phyloP scores from a whole-genome alignment of 805 yeast genomes.

The Scheffersomyces stipitis region DNA sequence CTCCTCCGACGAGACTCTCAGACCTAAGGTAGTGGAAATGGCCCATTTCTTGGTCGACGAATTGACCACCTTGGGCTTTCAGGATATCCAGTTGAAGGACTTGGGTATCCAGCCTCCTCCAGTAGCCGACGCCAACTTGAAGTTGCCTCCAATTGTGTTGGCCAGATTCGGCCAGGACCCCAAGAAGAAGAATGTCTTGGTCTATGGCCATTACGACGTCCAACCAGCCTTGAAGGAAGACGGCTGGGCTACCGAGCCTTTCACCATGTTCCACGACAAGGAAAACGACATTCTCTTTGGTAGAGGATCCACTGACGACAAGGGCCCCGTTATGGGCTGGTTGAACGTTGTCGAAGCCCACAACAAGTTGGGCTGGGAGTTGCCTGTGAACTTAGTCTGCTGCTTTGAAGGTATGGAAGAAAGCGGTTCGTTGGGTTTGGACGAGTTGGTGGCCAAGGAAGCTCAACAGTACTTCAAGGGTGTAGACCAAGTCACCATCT shows the following conservation, averaged over 20 bases:
- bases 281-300: slow-evolving; percentile 77
- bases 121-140: slow-evolving; percentile 60
- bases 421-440: slow-evolving; percentile 91
- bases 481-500: slow-evolving; percentile 92
- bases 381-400: slow-evolving; percentile 89
- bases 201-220: slow-evolving; percentile 97
- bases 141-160: slow-evolving; percentile 92
- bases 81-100: slow-evolving; percentile 77
- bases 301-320: slow-evolving; percentile 96
- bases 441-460: slow-evolving; percentile 75
- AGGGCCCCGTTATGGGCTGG: slow-evolving; percentile 99
- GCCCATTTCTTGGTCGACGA: slow-evolving; percentile 76
- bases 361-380: slow-evolving; percentile 73
- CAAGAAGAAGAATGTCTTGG: slow-evolving; percentile 78
- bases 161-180: slow-evolving; percentile 85
- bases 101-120: slow-evolving; percentile 94
- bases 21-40: slow-evolving; percentile 89
- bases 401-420: slow-evolving; percentile 99
- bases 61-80: slow-evolving; percentile 70
- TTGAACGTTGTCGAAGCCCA: slow-evolving; percentile 91
- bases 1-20: slow-evolving; percentile 82
- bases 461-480: slow-evolving; percentile 77
- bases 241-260: slow-evolving; percentile 96
- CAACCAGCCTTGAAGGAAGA: slow-evolving; percentile 93
- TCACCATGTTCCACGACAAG: slow-evolving; percentile 56